Percentiles rank a stretch among this genome's conserved stretches.
Evolutionary conservation across 768 basidiomycete genomes (phyloP).

Genomic region (Podaxis sp.): DNA sequence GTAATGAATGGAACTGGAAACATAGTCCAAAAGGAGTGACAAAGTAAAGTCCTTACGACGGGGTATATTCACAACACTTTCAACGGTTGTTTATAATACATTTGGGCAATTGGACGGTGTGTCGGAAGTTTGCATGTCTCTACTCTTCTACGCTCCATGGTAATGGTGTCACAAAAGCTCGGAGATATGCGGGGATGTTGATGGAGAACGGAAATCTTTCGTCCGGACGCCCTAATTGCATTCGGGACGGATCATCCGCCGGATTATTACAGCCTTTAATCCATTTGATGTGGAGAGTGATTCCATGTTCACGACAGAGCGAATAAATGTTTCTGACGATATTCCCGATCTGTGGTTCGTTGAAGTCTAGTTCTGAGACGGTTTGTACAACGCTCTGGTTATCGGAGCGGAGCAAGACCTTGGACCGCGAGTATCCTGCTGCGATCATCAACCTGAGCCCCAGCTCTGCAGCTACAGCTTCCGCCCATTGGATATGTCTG

Average conservation of each 20-base stretch:
- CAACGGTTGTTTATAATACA: background rate
- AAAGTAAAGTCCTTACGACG: too few relatives aligned
- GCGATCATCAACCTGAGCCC: conserved; percentile 29
- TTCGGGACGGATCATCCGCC: conserved; percentile 28
- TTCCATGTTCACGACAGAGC: conserved; percentile 15
- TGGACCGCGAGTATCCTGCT: conserved; percentile 15
- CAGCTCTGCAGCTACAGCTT: conserved; percentile 40
- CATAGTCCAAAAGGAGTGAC: too few relatives aligned
- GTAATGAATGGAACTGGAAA: too few relatives aligned
- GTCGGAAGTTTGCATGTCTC: background rate
- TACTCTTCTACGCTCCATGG: background rate
- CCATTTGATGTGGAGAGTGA: conserved; percentile 24
- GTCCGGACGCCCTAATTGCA: background rate
- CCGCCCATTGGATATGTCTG: conserved; percentile 38
- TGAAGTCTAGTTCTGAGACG: conserved; percentile 20
- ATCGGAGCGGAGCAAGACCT: conserved; percentile 32
- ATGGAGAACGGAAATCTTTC: conserved; percentile 16
- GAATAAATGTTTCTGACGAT: conserved; percentile 25
- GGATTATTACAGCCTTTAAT: conserved; percentile 28
- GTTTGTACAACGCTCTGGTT: conserved; percentile 36
- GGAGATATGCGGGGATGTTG: conserved; percentile 4
- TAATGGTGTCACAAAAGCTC: conserved; percentile 6
- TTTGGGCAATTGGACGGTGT: background rate
- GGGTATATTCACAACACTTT: too few relatives aligned
- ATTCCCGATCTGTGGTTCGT: conserved; percentile 19